Percentiles rank a stretch among this genome's conserved stretches.
Evolutionary conservation across 176 grass and related monocot genomes (phyloP).

Genomic region (Hordeum vulgare): DNA sequence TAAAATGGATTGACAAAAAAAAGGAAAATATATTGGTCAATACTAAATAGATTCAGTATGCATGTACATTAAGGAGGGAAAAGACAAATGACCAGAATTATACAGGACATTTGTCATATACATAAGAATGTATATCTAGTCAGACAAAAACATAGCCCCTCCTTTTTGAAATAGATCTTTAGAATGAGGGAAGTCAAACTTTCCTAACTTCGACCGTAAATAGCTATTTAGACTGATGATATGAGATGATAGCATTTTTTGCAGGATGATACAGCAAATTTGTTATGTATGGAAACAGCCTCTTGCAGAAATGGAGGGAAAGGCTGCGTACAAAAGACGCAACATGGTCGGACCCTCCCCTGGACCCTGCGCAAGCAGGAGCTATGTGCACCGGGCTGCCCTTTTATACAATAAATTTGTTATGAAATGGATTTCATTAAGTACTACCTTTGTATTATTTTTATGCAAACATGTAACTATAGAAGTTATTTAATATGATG

Average conservation of each 20-base stretch:
- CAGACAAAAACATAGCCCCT: neutral
- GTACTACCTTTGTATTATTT: neutral
- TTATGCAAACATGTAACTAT: neutral
- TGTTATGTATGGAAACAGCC: neutral
- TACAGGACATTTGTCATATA: neutral
- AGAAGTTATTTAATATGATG: neutral
- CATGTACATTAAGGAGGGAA: neutral
- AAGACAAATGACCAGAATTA: neutral
- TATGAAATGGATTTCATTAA: neutral
- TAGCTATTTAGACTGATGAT: neutral
- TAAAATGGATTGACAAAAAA: neutral
- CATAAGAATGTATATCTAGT: neutral
- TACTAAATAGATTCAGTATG: neutral
- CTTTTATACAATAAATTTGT: neutral
- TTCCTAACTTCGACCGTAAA: neutral
- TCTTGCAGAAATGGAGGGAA: too few species aligned
- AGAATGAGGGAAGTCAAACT: neutral
- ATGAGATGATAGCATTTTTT: neutral
- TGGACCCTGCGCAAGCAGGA: too few species aligned
- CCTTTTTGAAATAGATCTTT: neutral
- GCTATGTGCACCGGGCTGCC: too few species aligned
- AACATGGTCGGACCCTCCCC: too few species aligned
- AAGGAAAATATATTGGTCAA: neutral
- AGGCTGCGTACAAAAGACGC: too few species aligned
- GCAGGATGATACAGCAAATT: neutral